Evolutionary conservation across 139 green algal genomes (phyloP), one percentile per base, ranked within the genome.

Genomic region (Medakamo hakoo): DNA sequence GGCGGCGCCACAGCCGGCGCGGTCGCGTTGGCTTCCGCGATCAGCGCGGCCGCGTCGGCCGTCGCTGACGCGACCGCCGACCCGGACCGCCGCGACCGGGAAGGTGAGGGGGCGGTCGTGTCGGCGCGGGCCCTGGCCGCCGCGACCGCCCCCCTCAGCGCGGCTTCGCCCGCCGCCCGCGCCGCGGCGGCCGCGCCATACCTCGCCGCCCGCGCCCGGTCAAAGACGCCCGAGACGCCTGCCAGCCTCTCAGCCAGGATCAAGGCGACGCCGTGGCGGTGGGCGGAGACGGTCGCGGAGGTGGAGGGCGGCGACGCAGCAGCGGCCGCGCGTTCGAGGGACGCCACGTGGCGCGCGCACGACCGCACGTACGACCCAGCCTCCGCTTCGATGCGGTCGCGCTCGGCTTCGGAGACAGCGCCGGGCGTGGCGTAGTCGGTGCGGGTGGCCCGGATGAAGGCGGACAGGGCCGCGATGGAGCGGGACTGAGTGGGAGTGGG

Each of bases 281-380:
- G 58, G 27, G 58, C 58, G 58, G 58, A 23, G 30, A 62, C 58
- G n/a, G n/a, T n/a, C 40, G 40, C 40, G 40, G 40, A 16, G 40
- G 40, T 52, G 40, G 40, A 16, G 19, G 56, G 56, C n/a, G 56
- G 56, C 4, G 27, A 26, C 27, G 31, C 27, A 59, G 55, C 55
- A 4, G 55, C 55, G 55, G 55, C 55, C 2, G 58, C 21, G 27
- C 56, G 56, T n/a, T 52, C 9, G 40, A 52, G 9, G 9, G 40
- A 9, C 9, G 40, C 40, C 40, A 52, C 40, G 9, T 9, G 9
- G 9, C 9, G 9, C 9, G 9, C 16, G 40, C 9, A 9, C 9
- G 40, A 52, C 40, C 40, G 40, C 40, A 52, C 40, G 40, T 9
- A 9, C 9, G 40, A 9, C 9, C 40, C 40, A 16, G 16, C 40